Evolutionary conservation across 495 filamentous ascomycete genomes (phyloP).

Genomic region (Pseudotulostoma volvatum): DNA sequence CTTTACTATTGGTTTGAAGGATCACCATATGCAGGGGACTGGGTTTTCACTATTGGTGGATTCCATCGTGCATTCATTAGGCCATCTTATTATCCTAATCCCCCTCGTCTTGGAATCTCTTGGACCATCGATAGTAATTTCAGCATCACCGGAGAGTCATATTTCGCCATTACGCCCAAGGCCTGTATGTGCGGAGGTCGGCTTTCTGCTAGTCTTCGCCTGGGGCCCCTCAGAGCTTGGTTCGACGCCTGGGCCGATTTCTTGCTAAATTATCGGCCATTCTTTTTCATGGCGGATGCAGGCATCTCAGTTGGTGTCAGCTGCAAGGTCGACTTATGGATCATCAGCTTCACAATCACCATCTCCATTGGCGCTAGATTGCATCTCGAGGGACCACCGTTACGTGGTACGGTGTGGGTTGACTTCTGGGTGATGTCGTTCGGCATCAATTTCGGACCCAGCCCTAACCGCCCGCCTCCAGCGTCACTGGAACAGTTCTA

Average conservation of each 20-base stretch:
- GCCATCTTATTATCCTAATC: constrained; percentile 26
- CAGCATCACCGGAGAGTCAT: constrained; percentile 25
- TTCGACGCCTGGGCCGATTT: constrained; percentile 31
- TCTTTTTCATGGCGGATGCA: constrained; percentile 24
- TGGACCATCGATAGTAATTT: constrained; percentile 18
- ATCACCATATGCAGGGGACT: constrained; percentile 22
- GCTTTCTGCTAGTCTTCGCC: constrained; percentile 13
- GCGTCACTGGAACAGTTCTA: neutral
- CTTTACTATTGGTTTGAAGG: constrained; percentile 30
- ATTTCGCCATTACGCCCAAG: constrained; percentile 39
- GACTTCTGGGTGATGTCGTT: constrained; percentile 30
- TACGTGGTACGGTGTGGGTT: constrained; percentile 16
- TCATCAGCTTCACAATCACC: constrained; percentile 16
- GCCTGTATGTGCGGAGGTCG: constrained; percentile 30
- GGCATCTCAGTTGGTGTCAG: constrained; percentile 24
- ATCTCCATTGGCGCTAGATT: constrained; percentile 20
- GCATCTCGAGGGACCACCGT: constrained; percentile 20
- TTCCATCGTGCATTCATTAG: constrained; percentile 26
- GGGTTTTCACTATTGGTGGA: constrained; percentile 36
- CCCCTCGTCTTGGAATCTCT: constrained; percentile 26
- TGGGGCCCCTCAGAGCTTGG: constrained; percentile 21
- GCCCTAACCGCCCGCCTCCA: neutral
- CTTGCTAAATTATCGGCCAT: constrained; percentile 35
- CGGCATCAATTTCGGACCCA: constrained; percentile 26
- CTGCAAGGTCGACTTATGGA: constrained; percentile 18